Percentiles rank a stretch among this genome's conserved stretches.
These are phyloP conservation scores for Podila horticola DNA, from an alignment of 192 early-diverging fungal genomes.

Conservation along the genomic window DNA sequence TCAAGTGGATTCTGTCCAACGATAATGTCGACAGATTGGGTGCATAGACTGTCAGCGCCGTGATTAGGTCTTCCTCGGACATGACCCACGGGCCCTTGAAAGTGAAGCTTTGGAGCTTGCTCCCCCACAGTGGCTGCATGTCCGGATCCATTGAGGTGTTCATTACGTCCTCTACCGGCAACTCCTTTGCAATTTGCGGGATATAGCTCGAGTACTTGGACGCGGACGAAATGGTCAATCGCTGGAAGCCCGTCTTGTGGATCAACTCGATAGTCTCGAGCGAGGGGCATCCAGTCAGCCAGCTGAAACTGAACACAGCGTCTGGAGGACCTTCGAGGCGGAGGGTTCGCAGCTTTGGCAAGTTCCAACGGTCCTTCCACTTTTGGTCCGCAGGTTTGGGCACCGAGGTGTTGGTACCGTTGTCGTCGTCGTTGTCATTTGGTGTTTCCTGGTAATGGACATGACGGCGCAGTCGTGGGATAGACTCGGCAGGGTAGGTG, in stretches of 20 bases:
- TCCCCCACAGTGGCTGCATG: background rate
- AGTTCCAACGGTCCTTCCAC: slow-evolving; percentile 4
- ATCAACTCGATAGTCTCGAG: background rate
- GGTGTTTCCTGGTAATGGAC: background rate
- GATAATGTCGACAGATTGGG: background rate
- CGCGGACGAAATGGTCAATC: background rate
- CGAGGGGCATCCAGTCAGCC: slow-evolving; percentile 11
- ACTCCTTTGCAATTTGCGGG: background rate
- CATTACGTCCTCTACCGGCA: background rate
- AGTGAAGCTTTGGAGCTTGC: background rate
- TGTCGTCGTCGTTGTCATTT: background rate
- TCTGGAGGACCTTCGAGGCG: slow-evolving; percentile 4
- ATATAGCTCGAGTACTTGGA: too few relatives aligned
- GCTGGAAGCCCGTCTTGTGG: background rate
- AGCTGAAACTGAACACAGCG: slow-evolving; percentile 12
- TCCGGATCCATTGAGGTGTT: background rate
- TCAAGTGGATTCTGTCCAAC: background rate
- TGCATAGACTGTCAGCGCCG: slow-evolving; percentile 1
- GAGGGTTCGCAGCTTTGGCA: slow-evolving; percentile 6
- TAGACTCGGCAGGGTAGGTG: background rate
- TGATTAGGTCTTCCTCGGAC: background rate
- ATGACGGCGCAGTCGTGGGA: background rate
- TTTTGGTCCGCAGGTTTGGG: background rate
- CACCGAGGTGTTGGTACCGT: background rate
- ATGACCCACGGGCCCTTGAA: slow-evolving; percentile 11